phyloP scores from a whole-genome alignment of 441 rosid genomes.

The Arabidopsis hybrid region DNA sequence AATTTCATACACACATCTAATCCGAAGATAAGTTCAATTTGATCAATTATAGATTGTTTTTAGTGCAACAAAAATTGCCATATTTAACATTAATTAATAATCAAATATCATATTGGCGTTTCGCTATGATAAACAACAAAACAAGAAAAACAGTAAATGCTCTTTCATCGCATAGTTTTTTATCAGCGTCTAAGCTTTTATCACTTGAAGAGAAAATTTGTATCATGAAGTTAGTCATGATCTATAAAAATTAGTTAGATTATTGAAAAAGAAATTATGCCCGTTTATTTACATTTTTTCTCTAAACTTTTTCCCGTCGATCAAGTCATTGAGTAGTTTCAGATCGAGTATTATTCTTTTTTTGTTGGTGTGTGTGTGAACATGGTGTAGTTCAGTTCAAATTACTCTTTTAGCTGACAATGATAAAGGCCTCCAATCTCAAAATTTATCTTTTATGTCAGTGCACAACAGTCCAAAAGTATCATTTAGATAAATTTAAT shows the following conservation, averaged over 20 bases:
- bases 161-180: not conserved
- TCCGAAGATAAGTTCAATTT: not conserved
- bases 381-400: not conserved
- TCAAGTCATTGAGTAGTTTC: not conserved
- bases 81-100: not conserved
- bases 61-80: not conserved
- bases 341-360: not conserved
- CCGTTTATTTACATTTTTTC: not conserved
- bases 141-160: not conserved
- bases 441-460: conserved; percentile 3
- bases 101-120: not conserved
- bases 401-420: not conserved
- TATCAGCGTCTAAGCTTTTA: not conserved
- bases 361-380: not conserved
- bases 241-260: not conserved
- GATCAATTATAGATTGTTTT: too few species aligned
- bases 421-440: not conserved
- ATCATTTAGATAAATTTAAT: not conserved
- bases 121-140: not conserved
- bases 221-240: not conserved
- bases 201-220: not conserved
- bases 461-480: not conserved
- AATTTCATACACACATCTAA: not conserved
- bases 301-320: not conserved
- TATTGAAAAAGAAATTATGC: not conserved